Evolutionary conservation across 306 rosid species (phyloP), one percentile per base, ranked within the genome.

Genomic region (Rosa rugosa): DNA sequence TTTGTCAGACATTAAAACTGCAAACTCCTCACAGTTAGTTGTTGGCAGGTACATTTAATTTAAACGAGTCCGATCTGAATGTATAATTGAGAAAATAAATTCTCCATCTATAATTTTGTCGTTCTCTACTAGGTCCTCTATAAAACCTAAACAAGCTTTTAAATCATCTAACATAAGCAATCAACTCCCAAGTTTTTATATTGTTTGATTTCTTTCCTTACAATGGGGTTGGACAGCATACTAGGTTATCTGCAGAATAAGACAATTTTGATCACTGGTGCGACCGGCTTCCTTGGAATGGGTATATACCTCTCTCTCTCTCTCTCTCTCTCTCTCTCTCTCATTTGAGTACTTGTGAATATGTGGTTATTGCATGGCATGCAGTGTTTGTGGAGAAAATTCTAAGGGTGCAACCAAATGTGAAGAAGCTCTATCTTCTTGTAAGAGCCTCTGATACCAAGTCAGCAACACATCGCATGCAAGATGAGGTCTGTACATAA

Each of bases 211-310:
- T 23, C 20, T 27, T 11, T 12, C 41, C 34, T 0, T 6, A 34
- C 44, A 16, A 86, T 86, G 92, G 92, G 81, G 42, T 3, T 66
- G 50, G 85, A 77, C 77, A 84, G 77, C 18, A 53, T 75, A 13
- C 22, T 11, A 3, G 50, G 77, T n/a, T 80, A 54, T 41, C 25
- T 86, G 22, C 9, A 17, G 34, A 76, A 79, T 7, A 86, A 86
- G 77, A 77, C 65, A 73, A 41, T 80, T 41, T 64, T 80, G 36
- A 71, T 83, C 6, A 84, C 82, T 1, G 86, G 87, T 70, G 70
- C 82, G 18, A 79, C 77, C 9, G 82, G 82, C 50, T 60, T 71
- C 46, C 77, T 79, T 60, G 82, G 36, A 71, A 79, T 57, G 82
- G 31, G 82, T 79, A 41, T 3, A 5, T 17, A 23, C 11, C 11